phyloP scores from a whole-genome alignment of 2,329 filamentous ascomycete genomes.

The Pseudogymnoascus sp. region DNA sequence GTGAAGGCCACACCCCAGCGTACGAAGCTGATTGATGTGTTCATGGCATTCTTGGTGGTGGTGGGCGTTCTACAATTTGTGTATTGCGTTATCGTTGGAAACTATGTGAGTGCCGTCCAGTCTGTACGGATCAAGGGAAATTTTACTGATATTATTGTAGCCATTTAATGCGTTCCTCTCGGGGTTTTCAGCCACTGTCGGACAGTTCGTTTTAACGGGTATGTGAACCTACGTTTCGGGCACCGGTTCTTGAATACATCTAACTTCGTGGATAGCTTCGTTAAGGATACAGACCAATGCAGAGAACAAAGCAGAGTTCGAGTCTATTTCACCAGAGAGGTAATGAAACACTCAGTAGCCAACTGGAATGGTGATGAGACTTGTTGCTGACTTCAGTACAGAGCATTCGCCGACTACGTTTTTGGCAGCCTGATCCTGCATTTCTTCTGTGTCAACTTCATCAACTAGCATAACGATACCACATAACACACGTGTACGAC shows the following conservation, averaged over 20 bases:
- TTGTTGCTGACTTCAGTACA: constrained; percentile 30
- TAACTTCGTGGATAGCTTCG: constrained; percentile 39
- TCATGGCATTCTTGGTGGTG: constrained; percentile 77
- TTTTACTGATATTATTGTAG: constrained; percentile 38
- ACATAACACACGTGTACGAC: constrained; percentile 10
- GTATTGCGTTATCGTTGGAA: constrained; percentile 86
- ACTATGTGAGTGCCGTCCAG: constrained; percentile 64
- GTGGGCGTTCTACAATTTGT: constrained; percentile 87
- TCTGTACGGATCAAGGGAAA: neutral
- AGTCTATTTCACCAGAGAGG: constrained; percentile 70
- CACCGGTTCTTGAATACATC: neutral
- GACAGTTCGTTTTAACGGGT: constrained; percentile 94
- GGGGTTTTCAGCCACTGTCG: constrained; percentile 88
- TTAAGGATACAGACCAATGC: constrained; percentile 87
- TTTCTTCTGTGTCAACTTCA: constrained; percentile 99
- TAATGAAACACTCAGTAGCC: constrained; percentile 30
- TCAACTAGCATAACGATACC: constrained; percentile 57
- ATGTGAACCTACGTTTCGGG: constrained; percentile 27
- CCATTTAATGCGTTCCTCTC: constrained; percentile 98
- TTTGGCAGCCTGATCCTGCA: constrained; percentile 92
- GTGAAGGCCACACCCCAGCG: constrained; percentile 74
- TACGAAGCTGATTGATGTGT: constrained; percentile 83
- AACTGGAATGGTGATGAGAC: neutral
- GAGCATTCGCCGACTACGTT: constrained; percentile 92
- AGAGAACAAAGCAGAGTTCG: constrained; percentile 71